Evolutionary conservation across 805 yeast genomes (phyloP), one percentile per base, ranked within the genome.

Genomic region (Yarrowia keelungensis): DNA sequence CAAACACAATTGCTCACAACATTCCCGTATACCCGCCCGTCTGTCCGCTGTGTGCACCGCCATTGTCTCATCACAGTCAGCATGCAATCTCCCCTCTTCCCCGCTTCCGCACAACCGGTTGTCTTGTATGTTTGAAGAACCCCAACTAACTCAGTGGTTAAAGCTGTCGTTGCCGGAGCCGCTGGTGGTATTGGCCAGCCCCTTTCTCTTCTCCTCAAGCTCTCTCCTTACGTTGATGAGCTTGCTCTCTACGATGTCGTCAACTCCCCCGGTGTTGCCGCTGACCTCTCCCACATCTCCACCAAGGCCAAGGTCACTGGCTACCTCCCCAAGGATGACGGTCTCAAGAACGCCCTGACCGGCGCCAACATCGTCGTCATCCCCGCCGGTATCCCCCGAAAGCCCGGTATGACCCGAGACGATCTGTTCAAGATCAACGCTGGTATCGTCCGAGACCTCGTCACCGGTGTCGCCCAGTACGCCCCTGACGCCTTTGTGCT

Each of bases 341-440:
- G 84, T 69, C 82, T 93, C 74, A 82, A 84, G 76, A 83, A 83
- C 73, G 94, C 97, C 67, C 83, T 89, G 74, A 82, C 84, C 71
- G 89, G 85, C 70, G 84, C 92, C 70, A 89, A 86, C 71, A 89
- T 93, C 71, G 90, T 93, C 72, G 86, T 93, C 73, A 91, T 93
- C 81, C 97, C 98, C 78, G 98, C 98, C 69, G 98, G 98, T 84
- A 96, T 93, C 70, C 98, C 97, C 84, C 91, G 96, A 87, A 93
- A 92, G 84, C 98, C 98, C 74, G 98, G 98, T 81, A 93, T 93
- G 98, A 91, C 97, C 77, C 90, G 98, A 85, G 98, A 93, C 80
- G 98, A 93, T 79, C 85, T 93, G 76, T 93, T 93, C 89, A 89
- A 91, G 85, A 93, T 96, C 84, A 93, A 93, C 78, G 98, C 98